Evolutionary conservation across 129 eudicot genomes (phyloP).

Genomic region (Lactuca saligna): DNA sequence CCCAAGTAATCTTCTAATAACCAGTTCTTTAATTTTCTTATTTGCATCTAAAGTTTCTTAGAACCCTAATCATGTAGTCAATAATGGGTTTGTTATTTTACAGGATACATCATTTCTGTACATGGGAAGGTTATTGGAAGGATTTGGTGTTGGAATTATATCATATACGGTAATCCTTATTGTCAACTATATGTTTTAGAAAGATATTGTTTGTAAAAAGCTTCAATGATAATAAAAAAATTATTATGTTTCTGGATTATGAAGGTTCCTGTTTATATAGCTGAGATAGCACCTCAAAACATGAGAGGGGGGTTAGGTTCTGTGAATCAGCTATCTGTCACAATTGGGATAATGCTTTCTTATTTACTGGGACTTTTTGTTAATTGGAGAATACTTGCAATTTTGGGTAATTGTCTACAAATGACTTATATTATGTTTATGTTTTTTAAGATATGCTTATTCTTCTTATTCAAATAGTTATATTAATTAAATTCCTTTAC

Average conservation of each 20-base stretch:
- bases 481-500: conserved; percentile 4
- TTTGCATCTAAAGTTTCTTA: background rate
- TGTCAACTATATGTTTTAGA: conserved; percentile 17
- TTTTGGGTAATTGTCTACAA: conserved; percentile 55
- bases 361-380: conserved; percentile 86
- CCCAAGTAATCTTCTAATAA: conserved; percentile 33
- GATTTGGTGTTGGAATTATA: conserved; percentile 95
- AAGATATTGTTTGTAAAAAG: background rate
- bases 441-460: too few relatives aligned
- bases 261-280: conserved; percentile 98
- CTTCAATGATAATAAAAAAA: background rate
- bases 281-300: conserved; percentile 94
- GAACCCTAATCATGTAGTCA: conserved; percentile 1
- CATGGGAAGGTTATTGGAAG: conserved; percentile 97
- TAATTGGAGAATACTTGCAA: conserved; percentile 88
- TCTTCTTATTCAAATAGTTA: too few relatives aligned
- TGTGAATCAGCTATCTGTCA: conserved; percentile 92
- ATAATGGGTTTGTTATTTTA: conserved; percentile 4
- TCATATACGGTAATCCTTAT: conserved; percentile 68
- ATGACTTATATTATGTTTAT: background rate
- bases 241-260: conserved; percentile 5
- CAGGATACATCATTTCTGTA: conserved; percentile 86
- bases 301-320: conserved; percentile 94
- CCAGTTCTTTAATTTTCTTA: background rate
- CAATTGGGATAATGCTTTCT: conserved; percentile 87